Base-by-base conservation (phyloP, 2,329 filamentous ascomycete genomes). In the Colletotrichum aenigma region DNA sequence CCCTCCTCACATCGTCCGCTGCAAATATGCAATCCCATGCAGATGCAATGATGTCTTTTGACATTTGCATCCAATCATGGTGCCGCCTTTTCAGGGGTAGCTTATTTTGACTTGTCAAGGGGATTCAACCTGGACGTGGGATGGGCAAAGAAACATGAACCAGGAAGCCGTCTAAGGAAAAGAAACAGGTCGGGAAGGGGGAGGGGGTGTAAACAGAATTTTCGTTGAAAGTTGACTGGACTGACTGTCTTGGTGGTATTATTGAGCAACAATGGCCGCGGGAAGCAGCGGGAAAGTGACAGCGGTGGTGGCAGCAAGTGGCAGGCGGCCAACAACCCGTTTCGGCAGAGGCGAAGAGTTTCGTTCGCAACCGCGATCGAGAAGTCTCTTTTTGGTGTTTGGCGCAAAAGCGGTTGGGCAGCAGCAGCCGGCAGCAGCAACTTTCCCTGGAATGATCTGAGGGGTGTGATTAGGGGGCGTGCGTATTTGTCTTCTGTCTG, bases 291-390 rank as follows among this genome's bases (percentile, higher is more conserved):
- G 61, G 21, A 64, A 24, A 48, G 36, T 70, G 36, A 48, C 67
- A 62, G 36, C 28, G 67, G 67, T 36, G 67, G 34, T 55, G 67
- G 70, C 70, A 73, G 34, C 43, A 24, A 68, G 74, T 66, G 74
- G 48, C 64, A 75, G 43, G 55, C 56, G 43, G 30, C 38, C 65
- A 65, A 38, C 62, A 76, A 48, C 60, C 70, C 58, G 70, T 60
- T 76, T 52, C 70, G 64, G 70, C 64, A 69, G 65, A 69, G 61
- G 70, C 43, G 60, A 67, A 71, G 55, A 65, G 24, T 65, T 52
- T 76, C 64, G 74, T 76, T 76, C 74, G 74, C 74, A 74, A 65
- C 34, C 52, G 74, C 74, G 74, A 76, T 76, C 65, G 58, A 76
- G 74, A 76, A 73, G 74, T 76, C 74, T 76, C 65, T 75, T 62